These are phyloP conservation scores for Apostasia ramifera DNA, from an alignment of 106 monocot species.

Conservation along the genomic window DNA sequence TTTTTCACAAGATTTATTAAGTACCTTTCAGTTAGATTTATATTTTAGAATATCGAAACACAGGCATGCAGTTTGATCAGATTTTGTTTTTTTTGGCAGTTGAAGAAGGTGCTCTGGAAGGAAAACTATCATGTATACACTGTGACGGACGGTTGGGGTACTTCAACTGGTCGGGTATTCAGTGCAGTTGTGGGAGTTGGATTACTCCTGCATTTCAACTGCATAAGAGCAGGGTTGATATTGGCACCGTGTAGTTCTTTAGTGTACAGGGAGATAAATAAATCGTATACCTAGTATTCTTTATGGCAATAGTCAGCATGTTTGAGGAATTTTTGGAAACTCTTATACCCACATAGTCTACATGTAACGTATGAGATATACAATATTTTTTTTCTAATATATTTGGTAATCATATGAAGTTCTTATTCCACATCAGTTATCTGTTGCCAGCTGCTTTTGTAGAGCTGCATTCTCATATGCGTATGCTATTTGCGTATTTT, in stretches of 20 bases:
- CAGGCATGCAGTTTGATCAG: no score
- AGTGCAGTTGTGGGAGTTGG: slow-evolving; percentile 98
- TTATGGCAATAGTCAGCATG: background rate
- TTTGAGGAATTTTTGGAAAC: background rate
- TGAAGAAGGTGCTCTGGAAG: slow-evolving; percentile 89
- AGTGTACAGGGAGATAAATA: no score
- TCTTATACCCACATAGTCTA: background rate
- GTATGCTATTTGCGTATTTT: no score
- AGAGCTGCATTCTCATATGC: no score
- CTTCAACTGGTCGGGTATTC: slow-evolving; percentile 97
- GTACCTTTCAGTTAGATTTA: background rate
- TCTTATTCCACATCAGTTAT: no score
- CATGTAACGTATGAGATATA: no score
- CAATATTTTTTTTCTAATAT: no score
- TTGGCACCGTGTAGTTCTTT: slow-evolving; percentile 15
- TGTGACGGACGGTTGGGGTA: slow-evolving; percentile 76
- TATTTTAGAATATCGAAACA: no score
- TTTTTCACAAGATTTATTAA: background rate
- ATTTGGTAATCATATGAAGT: no score
- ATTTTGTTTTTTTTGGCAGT: slow-evolving; percentile 35
- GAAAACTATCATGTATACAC: slow-evolving; percentile 73
- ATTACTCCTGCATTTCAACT: slow-evolving; percentile 98
- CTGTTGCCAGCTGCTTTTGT: no score
- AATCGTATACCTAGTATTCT: no score
- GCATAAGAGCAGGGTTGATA: slow-evolving; percentile 74